These are phyloP conservation scores for Lepidopterella palustris DNA, from an alignment of 495 filamentous ascomycete genomes.

Conservation along the genomic window DNA sequence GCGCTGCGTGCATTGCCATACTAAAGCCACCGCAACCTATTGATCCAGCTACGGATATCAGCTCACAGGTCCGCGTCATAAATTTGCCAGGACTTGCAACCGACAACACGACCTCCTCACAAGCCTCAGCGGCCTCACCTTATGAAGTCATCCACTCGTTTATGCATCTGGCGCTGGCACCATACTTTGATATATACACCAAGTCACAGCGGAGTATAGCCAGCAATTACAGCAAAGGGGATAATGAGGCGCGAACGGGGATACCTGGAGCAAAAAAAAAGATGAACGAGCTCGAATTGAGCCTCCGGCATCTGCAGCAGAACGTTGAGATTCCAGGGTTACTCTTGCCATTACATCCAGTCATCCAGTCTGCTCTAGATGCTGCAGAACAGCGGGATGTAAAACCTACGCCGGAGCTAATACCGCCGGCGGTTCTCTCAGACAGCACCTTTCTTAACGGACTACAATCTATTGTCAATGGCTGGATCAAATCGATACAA, in stretches of 20 bases:
- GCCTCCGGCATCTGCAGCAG: slow-evolving; percentile 83
- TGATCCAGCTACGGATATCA: slow-evolving; percentile 69
- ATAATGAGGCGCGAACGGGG: slow-evolving; percentile 84
- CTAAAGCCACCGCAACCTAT: slow-evolving; percentile 84
- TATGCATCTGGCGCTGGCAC: slow-evolving; percentile 78
- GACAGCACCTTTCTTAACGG: slow-evolving; percentile 91
- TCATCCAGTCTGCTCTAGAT: slow-evolving; percentile 76
- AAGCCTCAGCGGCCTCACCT: slow-evolving; percentile 67
- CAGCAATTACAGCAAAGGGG: slow-evolving; percentile 60
- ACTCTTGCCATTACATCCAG: slow-evolving; percentile 73
- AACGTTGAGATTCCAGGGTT: slow-evolving; percentile 96
- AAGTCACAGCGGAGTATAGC: slow-evolving; percentile 66
- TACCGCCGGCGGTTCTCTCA: slow-evolving; percentile 62
- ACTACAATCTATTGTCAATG: slow-evolving; percentile 85
- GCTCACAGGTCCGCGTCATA: slow-evolving; percentile 81
- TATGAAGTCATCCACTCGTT: slow-evolving; percentile 85
- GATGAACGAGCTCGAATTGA: slow-evolving; percentile 85
- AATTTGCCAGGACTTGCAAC: slow-evolving; percentile 77
- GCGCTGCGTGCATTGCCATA: slow-evolving; percentile 76
- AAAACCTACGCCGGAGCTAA: slow-evolving; percentile 66
- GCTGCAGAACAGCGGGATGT: slow-evolving; percentile 57
- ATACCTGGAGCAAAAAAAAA: slow-evolving; percentile 96
- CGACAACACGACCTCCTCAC: slow-evolving; percentile 55
- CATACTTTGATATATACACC: slow-evolving; percentile 92
- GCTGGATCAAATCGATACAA: slow-evolving; percentile 97